These are phyloP conservation scores for Carex scoparia DNA, from an alignment of 176 grass and related monocot species.

Conservation along the genomic window DNA sequence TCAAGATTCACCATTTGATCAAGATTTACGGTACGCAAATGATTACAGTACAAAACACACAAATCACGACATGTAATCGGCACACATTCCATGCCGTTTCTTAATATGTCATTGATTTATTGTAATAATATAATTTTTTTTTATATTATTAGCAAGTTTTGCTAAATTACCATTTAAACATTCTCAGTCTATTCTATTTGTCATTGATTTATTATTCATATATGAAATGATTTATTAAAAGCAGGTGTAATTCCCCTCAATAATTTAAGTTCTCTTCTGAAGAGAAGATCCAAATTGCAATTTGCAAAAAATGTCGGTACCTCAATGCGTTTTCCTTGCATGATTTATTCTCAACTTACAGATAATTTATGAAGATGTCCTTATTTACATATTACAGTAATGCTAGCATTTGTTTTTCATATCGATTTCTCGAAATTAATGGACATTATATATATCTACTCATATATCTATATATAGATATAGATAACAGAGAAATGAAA, in stretches of 20 bases:
- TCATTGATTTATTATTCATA: background rate
- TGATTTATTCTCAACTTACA: background rate
- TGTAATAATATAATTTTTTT: background rate
- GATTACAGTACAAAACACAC: too few relatives aligned
- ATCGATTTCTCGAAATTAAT: background rate
- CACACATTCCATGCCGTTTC: too few relatives aligned
- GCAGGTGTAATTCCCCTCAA: background rate
- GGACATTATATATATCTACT: background rate
- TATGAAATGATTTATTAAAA: background rate
- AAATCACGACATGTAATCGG: too few relatives aligned
- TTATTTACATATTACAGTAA: slow-evolving; percentile 2
- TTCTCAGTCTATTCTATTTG: background rate
- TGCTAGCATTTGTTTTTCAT: background rate
- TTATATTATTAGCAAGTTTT: background rate
- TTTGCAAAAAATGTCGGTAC: background rate
- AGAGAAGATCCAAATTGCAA: background rate
- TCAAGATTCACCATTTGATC: too few relatives aligned
- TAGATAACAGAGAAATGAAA: background rate
- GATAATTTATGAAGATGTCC: background rate
- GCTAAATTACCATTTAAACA: background rate
- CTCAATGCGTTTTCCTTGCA: background rate
- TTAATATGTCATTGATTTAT: too few relatives aligned
- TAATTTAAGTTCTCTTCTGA: background rate
- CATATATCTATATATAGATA: background rate
- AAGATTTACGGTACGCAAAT: too few relatives aligned